phyloP scores from a whole-genome alignment of 768 basidiomycete genomes.

The Dioszegia crocea region DNA sequence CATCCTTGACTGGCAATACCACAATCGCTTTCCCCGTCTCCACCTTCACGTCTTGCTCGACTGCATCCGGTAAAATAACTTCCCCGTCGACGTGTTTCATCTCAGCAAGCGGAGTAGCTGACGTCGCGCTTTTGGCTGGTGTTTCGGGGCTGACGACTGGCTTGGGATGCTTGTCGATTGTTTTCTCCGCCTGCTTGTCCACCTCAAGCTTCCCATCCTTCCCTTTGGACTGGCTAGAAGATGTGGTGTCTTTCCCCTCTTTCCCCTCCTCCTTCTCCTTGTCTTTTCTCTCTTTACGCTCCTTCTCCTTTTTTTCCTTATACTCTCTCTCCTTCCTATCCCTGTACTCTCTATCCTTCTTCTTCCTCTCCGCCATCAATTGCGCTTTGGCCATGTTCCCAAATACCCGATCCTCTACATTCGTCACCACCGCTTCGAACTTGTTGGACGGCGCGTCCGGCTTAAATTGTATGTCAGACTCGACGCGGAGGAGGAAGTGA shows the following conservation, averaged over 20 bases:
- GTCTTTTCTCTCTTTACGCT: slow-evolving; percentile 1
- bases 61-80: too few species aligned
- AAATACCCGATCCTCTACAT: slow-evolving; percentile 34
- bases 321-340: slow-evolving; percentile 32
- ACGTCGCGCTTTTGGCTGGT: too few species aligned
- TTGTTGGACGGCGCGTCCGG: slow-evolving; percentile 23
- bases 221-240: too few species aligned
- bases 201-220: too few species aligned
- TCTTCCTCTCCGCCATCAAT: slow-evolving; percentile 20
- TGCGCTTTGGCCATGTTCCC: slow-evolving; percentile 38
- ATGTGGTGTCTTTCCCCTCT: slow-evolving; percentile 12
- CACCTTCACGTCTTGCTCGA: too few species aligned
- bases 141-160: too few species aligned
- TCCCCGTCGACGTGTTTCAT: too few species aligned
- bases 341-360: slow-evolving; percentile 37
- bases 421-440: slow-evolving; percentile 33
- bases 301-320: slow-evolving; percentile 20
- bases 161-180: not conserved
- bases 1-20: too few species aligned
- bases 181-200: slow-evolving; percentile 17
- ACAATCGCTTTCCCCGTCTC: too few species aligned
- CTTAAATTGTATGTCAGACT: slow-evolving; percentile 26
- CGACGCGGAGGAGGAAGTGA: slow-evolving; percentile 33
- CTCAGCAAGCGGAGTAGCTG: too few species aligned
- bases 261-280: not conserved